Conservation (phyloP, 345 rosid species). For the Pistacia integerrima region DNA sequence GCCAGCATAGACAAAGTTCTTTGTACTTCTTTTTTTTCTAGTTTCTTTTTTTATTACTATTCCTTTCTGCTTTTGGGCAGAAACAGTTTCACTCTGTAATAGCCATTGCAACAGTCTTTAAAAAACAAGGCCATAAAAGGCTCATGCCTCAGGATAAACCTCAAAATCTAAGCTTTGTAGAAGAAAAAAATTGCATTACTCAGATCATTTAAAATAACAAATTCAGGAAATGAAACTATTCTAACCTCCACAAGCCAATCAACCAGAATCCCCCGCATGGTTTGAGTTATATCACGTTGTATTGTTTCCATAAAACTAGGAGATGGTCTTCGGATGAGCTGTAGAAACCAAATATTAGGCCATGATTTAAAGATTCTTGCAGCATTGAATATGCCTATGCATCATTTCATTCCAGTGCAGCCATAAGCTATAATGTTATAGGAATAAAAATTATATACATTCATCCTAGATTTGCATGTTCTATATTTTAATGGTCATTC, state of each 20-base stretch:
- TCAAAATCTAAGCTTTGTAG: neutral
- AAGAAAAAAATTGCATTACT: neutral
- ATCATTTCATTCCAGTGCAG: too few relatives aligned
- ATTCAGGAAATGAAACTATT: neutral
- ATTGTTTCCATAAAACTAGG: constrained; percentile 66
- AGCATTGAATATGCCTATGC: neutral
- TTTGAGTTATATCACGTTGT: constrained; percentile 75
- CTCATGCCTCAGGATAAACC: neutral
- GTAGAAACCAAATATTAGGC: constrained; percentile 27
- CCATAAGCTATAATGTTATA: too few relatives aligned
- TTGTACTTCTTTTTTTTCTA: too few relatives aligned
- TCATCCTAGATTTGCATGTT: constrained; percentile 4
- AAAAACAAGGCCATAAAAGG: too few relatives aligned
- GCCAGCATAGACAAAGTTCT: too few relatives aligned
- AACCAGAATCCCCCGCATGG: constrained; percentile 85
- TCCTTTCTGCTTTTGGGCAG: too few relatives aligned
- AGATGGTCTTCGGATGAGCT: constrained; percentile 69
- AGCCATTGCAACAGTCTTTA: too few relatives aligned
- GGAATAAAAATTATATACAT: too few relatives aligned
- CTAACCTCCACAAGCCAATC: constrained; percentile 99
- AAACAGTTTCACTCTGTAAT: too few relatives aligned
- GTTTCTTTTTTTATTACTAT: too few relatives aligned
- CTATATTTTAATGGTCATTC: neutral
- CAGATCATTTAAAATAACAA: neutral
- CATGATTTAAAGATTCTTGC: constrained; percentile 10